A percentile compares a stretch with the other conserved stretches of the same genome.
These are phyloP conservation scores for Huntiella savannae DNA, from an alignment of 2,329 filamentous ascomycete species.

Conservation along the genomic window DNA sequence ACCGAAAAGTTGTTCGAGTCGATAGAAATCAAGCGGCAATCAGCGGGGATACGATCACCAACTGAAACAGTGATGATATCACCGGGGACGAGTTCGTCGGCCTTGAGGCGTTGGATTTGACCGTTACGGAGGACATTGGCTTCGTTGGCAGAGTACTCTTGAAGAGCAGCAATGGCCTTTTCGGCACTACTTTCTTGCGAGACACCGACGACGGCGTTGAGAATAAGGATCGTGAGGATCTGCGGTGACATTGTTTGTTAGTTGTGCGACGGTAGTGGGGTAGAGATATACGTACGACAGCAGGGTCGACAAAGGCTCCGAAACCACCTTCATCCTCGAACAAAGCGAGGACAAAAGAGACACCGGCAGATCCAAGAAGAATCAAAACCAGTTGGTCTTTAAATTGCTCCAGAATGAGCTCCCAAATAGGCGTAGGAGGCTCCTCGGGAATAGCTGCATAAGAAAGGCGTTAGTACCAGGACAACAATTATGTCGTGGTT, in stretches of 20 bases:
- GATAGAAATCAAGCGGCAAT: conserved; percentile 75
- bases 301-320: conserved; percentile 93
- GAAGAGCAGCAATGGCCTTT: conserved; percentile 91
- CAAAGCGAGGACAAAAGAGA: conserved; percentile 83
- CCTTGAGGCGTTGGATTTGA: conserved; percentile 64
- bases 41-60: conserved; percentile 83
- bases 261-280: neutral
- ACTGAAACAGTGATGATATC: conserved; percentile 78
- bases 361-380: conserved; percentile 72
- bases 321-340: conserved; percentile 87
- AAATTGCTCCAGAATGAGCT: conserved; percentile 95
- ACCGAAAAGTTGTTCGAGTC: conserved; percentile 95
- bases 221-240: conserved; percentile 91
- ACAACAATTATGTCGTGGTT: neutral
- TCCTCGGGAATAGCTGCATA: conserved; percentile 52
- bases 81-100: conserved; percentile 91
- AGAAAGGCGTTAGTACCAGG: neutral
- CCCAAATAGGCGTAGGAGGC: conserved; percentile 86
- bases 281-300: conserved; percentile 50
- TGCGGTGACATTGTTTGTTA: conserved; percentile 18
- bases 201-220: conserved; percentile 93
- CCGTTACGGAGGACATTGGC: conserved; percentile 75
- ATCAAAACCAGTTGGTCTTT: conserved; percentile 97
- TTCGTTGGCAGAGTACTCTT: conserved; percentile 98
- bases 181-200: conserved; percentile 97